These are phyloP conservation scores for Brassica hybrid DNA, from an alignment of 441 rosid genomes.

Conservation along the genomic window DNA sequence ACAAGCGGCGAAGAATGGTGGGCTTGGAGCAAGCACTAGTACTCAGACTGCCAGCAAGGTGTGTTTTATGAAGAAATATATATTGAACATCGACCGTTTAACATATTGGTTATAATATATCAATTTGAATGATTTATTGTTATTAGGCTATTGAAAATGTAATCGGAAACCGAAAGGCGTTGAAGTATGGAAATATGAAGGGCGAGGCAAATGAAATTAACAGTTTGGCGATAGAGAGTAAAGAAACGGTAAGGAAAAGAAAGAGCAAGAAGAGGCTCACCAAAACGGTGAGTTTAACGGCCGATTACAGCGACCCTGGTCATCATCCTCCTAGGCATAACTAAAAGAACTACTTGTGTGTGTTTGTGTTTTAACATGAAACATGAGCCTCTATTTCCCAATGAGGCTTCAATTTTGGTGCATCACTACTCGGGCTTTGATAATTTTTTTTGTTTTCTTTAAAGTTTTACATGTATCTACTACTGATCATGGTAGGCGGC, in stretches of 20 bases:
- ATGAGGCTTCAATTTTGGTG: constrained; percentile 40
- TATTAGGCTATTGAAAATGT: constrained; percentile 22
- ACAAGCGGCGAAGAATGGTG: not conserved
- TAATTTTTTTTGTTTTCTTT: not conserved
- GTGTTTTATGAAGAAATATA: not conserved
- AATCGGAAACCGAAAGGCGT: constrained; percentile 21
- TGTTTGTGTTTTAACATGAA: not conserved
- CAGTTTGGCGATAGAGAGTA: constrained; percentile 31
- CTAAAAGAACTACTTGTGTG: not conserved
- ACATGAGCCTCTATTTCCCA: constrained; percentile 5
- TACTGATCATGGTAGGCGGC: constrained; percentile 21
- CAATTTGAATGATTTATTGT: not conserved
- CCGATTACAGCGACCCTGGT: constrained; percentile 40
- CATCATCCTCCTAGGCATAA: constrained; percentile 49
- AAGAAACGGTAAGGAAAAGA: constrained; percentile 27
- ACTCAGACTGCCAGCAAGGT: constrained; percentile 26
- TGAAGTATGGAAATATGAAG: constrained; percentile 27
- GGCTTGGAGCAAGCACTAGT: constrained; percentile 5
- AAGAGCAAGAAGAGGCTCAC: constrained; percentile 29
- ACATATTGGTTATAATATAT: not conserved
- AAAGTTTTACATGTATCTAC: constrained; percentile 19
- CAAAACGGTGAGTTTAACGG: constrained; percentile 44
- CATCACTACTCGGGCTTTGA: constrained; percentile 1
- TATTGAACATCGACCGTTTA: not conserved
- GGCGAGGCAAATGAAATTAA: constrained; percentile 26